Percentiles rank a stretch among this genome's conserved stretches.
Evolutionary conservation across 2,329 filamentous ascomycete genomes (phyloP).

Genomic region (Fusarium albosuccineum): DNA sequence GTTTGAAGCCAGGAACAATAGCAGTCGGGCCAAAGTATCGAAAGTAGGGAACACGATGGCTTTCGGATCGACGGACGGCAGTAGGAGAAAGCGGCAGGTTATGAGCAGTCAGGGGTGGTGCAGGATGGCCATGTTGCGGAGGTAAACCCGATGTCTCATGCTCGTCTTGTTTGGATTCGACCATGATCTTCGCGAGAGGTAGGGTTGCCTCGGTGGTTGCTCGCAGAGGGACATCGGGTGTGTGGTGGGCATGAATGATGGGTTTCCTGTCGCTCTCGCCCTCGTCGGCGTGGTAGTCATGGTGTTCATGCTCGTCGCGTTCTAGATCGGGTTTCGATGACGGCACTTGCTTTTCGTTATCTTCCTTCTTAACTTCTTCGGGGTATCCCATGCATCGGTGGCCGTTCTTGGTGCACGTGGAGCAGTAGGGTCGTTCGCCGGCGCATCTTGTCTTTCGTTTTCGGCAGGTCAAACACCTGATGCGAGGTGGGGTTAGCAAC

Average conservation of each 20-base stretch:
- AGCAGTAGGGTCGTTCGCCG: constrained; percentile 78
- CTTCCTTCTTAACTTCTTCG: constrained; percentile 64
- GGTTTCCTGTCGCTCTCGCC: constrained; percentile 52
- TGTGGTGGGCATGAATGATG: constrained; percentile 21
- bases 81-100: constrained; percentile 55
- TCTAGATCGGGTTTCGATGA: constrained; percentile 26
- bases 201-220: constrained; percentile 17
- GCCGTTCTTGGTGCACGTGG: constrained; percentile 78
- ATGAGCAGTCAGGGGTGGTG: constrained; percentile 33
- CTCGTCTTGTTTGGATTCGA: constrained; percentile 27
- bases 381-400: constrained; percentile 77
- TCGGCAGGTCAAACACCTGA: constrained; percentile 66
- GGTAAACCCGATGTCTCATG: constrained; percentile 14
- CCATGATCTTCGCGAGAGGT: constrained; percentile 16
- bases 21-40: constrained; percentile 92
- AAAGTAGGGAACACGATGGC: constrained; percentile 85
- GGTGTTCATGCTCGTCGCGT: constrained; percentile 45
- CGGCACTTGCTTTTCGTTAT: constrained; percentile 41
- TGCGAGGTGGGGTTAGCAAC: constrained; percentile 34
- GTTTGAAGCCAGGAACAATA: constrained; percentile 91
- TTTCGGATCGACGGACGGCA: constrained; percentile 63
- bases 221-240: constrained; percentile 28
- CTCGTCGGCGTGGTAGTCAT: constrained; percentile 51
- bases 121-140: constrained; percentile 20
- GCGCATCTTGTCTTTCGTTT: constrained; percentile 82